Conservation (phyloP, 2,329 filamentous ascomycete species). For the Trichophyton benhamiae region DNA sequence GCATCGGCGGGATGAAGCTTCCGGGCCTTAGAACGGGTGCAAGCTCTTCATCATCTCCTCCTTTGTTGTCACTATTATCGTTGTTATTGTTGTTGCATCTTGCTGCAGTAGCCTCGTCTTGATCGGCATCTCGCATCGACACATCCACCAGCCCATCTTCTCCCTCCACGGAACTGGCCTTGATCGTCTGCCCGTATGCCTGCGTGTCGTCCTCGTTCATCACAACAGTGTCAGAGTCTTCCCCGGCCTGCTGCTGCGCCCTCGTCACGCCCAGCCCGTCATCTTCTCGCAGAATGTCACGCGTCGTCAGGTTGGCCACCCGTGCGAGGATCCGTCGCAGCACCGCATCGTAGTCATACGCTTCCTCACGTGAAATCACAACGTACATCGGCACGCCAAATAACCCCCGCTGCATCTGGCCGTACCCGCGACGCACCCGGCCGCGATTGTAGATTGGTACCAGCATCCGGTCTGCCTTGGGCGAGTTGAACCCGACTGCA, state of each 20-base stretch:
- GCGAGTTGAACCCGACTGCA: constrained; percentile 26
- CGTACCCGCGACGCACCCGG: constrained; percentile 17
- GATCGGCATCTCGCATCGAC: constrained; percentile 57
- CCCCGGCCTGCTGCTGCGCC: constrained; percentile 27
- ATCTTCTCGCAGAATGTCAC: constrained; percentile 47
- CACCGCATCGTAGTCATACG: constrained; percentile 56
- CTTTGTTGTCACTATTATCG: no score
- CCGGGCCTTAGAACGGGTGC: constrained; percentile 38
- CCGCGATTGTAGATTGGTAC: constrained; percentile 38
- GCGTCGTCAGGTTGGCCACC: constrained; percentile 63
- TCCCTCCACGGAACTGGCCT: constrained; percentile 67
- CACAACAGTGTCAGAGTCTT: constrained; percentile 57
- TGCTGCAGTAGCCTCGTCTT: constrained; percentile 13
- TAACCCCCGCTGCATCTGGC: constrained; percentile 20
- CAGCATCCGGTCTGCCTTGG: constrained; percentile 35
- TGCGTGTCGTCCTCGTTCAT: constrained; percentile 51
- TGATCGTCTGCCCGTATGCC: constrained; percentile 56
- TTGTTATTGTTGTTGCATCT: no score
- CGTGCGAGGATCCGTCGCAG: constrained; percentile 68
- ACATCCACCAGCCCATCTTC: constrained; percentile 89
- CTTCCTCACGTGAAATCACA: constrained; percentile 61
- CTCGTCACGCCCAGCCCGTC: constrained; percentile 38
- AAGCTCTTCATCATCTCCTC: constrained; percentile 24
- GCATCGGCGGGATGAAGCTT: constrained; percentile 47
- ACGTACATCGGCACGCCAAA: constrained; percentile 49